Percentiles rank a stretch among this genome's conserved stretches.
phyloP scores from a whole-genome alignment of 257 asterid genomes.

The Jaltomata sinuosa region DNA sequence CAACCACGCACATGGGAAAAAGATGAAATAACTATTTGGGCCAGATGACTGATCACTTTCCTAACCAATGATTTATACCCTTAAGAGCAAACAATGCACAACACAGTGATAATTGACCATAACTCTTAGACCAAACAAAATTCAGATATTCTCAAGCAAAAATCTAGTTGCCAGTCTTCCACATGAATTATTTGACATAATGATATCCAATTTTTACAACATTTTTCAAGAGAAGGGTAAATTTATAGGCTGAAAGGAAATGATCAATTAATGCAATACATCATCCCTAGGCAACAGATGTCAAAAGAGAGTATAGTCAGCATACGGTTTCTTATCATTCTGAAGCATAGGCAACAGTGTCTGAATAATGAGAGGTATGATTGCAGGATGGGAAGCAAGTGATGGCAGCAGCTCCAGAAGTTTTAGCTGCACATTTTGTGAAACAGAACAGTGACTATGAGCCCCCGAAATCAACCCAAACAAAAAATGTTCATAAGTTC shows the following conservation, averaged over 20 bases:
- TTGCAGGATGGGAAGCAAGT: conserved; percentile 82
- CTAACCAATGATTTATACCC: background rate
- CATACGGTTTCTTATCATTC: conserved; percentile 70
- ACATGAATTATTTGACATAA: background rate
- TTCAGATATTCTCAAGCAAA: background rate
- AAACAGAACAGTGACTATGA: background rate
- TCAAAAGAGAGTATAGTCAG: conserved; percentile 15
- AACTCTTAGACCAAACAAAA: background rate
- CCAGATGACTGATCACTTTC: background rate
- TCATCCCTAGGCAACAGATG: background rate
- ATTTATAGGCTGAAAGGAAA: background rate
- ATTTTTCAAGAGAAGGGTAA: background rate
- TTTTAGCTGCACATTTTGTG: conserved; percentile 54
- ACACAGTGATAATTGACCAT: background rate
- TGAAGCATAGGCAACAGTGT: conserved; percentile 90
- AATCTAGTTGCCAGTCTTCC: background rate
- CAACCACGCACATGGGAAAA: background rate
- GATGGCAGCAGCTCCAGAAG: conserved; percentile 77
- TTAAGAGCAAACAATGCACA: background rate
- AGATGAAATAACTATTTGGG: background rate
- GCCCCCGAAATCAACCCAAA: background rate
- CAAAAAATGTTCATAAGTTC: background rate
- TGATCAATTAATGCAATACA: background rate
- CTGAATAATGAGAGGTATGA: conserved; percentile 83
- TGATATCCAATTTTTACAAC: background rate